Evolutionary conservation across 116 monocot species (phyloP).

Genomic region (Posidonia oceanica): DNA sequence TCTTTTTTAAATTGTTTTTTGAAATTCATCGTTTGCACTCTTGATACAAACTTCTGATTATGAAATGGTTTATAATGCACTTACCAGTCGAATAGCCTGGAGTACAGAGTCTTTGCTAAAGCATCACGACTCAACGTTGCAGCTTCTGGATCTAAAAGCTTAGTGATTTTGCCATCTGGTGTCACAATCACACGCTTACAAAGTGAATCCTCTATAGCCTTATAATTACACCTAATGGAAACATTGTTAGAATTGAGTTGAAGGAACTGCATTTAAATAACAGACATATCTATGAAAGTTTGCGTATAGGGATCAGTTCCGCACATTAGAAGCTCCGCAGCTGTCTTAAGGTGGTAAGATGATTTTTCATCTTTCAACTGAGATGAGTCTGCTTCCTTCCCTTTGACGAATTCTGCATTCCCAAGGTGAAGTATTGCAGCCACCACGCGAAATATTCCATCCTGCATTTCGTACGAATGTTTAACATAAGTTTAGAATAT

Average conservation of each 20-base stretch:
- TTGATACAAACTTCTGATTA: background rate
- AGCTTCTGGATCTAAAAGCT: slow-evolving; percentile 79
- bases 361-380: slow-evolving; percentile 72
- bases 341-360: slow-evolving; percentile 56
- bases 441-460: slow-evolving; percentile 88
- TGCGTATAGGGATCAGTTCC: slow-evolving; percentile 8
- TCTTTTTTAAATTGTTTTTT: too few relatives aligned
- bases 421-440: slow-evolving; percentile 93
- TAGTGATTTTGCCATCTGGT: slow-evolving; percentile 95
- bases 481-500: background rate
- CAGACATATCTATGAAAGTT: background rate
- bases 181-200: slow-evolving; percentile 86
- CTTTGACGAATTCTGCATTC: slow-evolving; percentile 83
- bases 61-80: background rate
- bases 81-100: slow-evolving; percentile 96
- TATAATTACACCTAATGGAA: slow-evolving; percentile 53
- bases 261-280: background rate
- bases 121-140: slow-evolving; percentile 87
- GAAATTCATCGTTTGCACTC: too few relatives aligned
- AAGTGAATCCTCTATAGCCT: slow-evolving; percentile 59
- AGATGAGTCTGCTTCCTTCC: slow-evolving; percentile 88
- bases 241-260: background rate
- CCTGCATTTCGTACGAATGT: slow-evolving; percentile 27
- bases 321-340: slow-evolving; percentile 80
- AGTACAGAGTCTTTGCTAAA: slow-evolving; percentile 90